Percentiles rank a stretch among this genome's conserved stretches.
These are phyloP conservation scores for Candida ulmi DNA, from an alignment of 805 yeast species.

Conservation along the genomic window DNA sequence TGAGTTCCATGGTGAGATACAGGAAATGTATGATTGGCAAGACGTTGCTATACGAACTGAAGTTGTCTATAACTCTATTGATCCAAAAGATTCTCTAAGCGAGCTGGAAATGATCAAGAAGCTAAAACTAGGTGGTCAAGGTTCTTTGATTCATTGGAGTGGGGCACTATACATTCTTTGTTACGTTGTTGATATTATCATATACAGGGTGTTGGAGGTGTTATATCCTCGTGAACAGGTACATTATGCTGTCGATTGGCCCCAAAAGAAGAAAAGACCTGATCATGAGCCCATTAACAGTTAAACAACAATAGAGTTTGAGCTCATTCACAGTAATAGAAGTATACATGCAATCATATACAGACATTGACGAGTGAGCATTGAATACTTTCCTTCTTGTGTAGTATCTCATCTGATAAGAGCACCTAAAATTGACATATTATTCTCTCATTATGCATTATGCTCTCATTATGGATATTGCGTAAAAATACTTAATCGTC, in stretches of 20 bases:
- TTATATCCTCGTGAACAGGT: constrained; percentile 61
- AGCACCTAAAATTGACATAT: too few relatives aligned
- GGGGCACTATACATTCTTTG: constrained; percentile 79
- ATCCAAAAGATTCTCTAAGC: constrained; percentile 25
- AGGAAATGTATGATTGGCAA: constrained; percentile 85
- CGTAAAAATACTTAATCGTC: too few relatives aligned
- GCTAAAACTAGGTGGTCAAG: constrained; percentile 58
- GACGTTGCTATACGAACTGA: constrained; percentile 87
- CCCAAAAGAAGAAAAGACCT: constrained; percentile 24
- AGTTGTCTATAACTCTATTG: constrained; percentile 59
- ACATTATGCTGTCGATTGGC: constrained; percentile 84
- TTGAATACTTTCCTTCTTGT: too few relatives aligned
- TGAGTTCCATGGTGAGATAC: constrained; percentile 70
- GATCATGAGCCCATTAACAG: background rate
- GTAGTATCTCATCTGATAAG: too few relatives aligned
- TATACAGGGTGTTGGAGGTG: constrained; percentile 61
- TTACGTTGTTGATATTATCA: constrained; percentile 70
- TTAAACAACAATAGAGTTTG: too few relatives aligned
- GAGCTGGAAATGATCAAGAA: constrained; percentile 54
- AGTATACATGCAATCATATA: too few relatives aligned
- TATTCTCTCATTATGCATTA: too few relatives aligned
- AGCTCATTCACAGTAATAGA: too few relatives aligned
- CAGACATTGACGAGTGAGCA: too few relatives aligned
- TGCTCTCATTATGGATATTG: too few relatives aligned
- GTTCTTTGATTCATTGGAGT: constrained; percentile 49